A percentile compares a stretch with the other conserved stretches of the same genome.
Evolutionary conservation across 2,329 filamentous ascomycete species (phyloP).

Genomic region (Phialophora macrospora): DNA sequence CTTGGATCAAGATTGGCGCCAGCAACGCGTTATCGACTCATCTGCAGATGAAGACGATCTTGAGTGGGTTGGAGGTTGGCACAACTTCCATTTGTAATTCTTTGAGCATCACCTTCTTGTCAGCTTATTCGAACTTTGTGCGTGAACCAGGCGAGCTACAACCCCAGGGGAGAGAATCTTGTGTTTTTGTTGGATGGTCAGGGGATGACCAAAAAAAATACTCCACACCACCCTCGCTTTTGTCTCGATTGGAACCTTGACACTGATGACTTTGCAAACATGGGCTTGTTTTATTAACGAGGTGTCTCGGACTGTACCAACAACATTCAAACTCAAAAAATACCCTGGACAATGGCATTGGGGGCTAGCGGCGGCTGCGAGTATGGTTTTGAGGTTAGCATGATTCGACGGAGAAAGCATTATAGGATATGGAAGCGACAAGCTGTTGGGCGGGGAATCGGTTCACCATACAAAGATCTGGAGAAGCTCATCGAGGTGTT

Average conservation of each 20-base stretch:
- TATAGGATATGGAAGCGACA: constrained; percentile 29
- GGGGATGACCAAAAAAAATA: constrained; percentile 27
- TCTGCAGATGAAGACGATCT: constrained; percentile 66
- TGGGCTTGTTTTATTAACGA: constrained; percentile 36
- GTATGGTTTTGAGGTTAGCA: constrained; percentile 15
- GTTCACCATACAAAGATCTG: constrained; percentile 25
- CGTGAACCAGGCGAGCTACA: constrained; percentile 30
- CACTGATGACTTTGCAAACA: constrained; percentile 40
- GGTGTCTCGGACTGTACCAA: constrained; percentile 41
- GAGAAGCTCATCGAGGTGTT: constrained; percentile 19
- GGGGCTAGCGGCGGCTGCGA: constrained; percentile 20
- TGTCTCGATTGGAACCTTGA: constrained; percentile 40
- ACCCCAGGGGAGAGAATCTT: constrained; percentile 18
- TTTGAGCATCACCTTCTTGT: constrained; percentile 35
- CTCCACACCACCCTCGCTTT: constrained; percentile 37
- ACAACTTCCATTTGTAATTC: constrained; percentile 68
- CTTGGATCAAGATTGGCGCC: constrained; percentile 55
- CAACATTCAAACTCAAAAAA: constrained; percentile 32
- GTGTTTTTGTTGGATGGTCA: constrained; percentile 22
- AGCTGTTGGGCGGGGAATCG: constrained; percentile 15
- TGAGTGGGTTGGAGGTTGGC: constrained; percentile 96
- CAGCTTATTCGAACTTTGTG: constrained; percentile 35
- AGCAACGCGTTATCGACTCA: constrained; percentile 44
- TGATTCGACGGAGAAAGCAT: constrained; percentile 24
- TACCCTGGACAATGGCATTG: constrained; percentile 31